Conservation (phyloP, 1,284 basidiomycete genomes). For the Melampsora americana region DNA sequence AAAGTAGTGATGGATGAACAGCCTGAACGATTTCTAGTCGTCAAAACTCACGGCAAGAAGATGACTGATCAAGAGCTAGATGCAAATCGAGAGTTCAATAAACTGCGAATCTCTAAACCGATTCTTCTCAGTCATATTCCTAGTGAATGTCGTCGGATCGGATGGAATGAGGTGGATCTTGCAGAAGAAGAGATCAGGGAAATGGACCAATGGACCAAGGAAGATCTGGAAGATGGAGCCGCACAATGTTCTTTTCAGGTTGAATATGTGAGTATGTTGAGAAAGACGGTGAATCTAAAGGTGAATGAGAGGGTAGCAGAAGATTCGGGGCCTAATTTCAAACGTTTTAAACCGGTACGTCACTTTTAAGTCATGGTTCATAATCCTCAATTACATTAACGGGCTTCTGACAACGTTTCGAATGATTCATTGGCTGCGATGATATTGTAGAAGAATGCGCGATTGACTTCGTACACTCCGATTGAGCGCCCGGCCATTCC, state of each 20-base stretch:
- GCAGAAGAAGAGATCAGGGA: constrained; percentile 34
- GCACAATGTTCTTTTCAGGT: constrained; percentile 34
- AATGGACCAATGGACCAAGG: constrained; percentile 20
- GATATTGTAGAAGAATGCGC: background rate
- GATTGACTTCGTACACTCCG: background rate
- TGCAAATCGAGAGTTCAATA: constrained; percentile 39
- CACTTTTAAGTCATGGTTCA: background rate
- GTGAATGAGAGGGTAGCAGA: background rate
- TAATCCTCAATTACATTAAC: background rate
- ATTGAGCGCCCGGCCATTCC: background rate
- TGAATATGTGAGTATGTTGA: constrained; percentile 30
- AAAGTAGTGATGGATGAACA: background rate
- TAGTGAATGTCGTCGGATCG: constrained; percentile 16
- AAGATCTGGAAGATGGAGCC: constrained; percentile 8
- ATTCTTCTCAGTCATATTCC: constrained; percentile 7
- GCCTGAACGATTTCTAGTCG: constrained; percentile 8
- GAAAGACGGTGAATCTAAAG: background rate
- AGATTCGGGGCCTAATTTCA: constrained; percentile 8
- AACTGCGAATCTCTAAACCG: constrained; percentile 32
- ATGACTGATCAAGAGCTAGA: constrained; percentile 27
- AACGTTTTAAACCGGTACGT: constrained; percentile 31
- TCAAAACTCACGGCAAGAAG: constrained; percentile 24
- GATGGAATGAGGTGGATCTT: constrained; percentile 39
- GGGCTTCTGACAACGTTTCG: background rate
- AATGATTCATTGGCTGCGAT: background rate